phyloP scores from a whole-genome alignment of 352 stramenopile species.

The Globisporangium apiculatum region DNA sequence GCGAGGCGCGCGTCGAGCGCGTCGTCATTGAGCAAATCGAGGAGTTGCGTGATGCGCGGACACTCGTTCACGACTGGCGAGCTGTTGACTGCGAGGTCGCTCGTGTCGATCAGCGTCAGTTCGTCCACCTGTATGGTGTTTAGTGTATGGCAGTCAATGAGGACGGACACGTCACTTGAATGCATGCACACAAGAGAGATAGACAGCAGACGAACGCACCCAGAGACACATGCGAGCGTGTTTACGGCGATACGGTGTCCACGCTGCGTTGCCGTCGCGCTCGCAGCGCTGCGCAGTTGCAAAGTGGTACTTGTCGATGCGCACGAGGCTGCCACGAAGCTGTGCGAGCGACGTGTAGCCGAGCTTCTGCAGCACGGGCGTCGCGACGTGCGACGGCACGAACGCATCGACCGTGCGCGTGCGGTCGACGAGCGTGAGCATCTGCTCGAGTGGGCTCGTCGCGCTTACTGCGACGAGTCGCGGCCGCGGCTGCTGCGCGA shows the following conservation, averaged over 20 bases:
- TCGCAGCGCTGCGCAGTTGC: conserved; percentile 30
- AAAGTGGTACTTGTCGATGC: conserved; percentile 60
- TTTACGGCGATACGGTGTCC: background rate
- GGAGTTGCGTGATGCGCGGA: conserved; percentile 15
- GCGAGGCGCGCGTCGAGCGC: conserved; percentile 41
- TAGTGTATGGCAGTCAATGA: background rate
- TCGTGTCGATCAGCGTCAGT: conserved; percentile 44
- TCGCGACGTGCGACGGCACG: conserved; percentile 21
- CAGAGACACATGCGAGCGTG: conserved; percentile 28
- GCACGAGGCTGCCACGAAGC: conserved; percentile 41
- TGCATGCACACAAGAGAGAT: conserved; percentile 4
- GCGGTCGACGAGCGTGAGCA: conserved; percentile 44
- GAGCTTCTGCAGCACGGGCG: conserved; percentile 14
- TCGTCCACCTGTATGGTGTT: conserved; percentile 22
- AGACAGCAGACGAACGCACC: conserved; percentile 4
- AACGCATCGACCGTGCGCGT: conserved; percentile 40
- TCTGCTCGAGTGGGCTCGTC: conserved; percentile 32
- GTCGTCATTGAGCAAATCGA: conserved; percentile 15
- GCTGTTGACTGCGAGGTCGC: conserved; percentile 34
- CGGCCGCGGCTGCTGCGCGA: conserved; percentile 10
- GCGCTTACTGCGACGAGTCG: conserved; percentile 47
- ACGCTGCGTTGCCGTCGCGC: background rate
- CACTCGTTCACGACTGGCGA: conserved; percentile 25
- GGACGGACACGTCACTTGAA: background rate
- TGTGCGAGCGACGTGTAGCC: conserved; percentile 29